phyloP scores from a whole-genome alignment of 768 basidiomycete genomes.

The Agrocybe praecox region DNA sequence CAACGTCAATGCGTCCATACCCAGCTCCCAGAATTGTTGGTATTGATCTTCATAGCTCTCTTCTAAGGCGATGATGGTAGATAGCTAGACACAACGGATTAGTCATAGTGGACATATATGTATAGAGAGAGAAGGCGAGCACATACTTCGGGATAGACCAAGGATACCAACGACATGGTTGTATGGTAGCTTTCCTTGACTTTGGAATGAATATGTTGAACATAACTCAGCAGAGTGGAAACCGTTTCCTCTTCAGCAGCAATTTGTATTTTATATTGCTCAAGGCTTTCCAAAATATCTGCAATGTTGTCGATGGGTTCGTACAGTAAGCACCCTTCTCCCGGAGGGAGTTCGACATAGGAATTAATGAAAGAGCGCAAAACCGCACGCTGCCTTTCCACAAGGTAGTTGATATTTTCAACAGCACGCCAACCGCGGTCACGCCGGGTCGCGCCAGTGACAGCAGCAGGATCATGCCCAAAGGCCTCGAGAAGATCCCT shows the following conservation, averaged over 20 bases:
- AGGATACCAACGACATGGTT: slow-evolving; percentile 68
- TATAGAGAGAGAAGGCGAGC: background rate
- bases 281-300: slow-evolving; percentile 51
- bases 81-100: slow-evolving; percentile 47
- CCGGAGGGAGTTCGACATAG: slow-evolving; percentile 18
- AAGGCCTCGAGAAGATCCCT: slow-evolving; percentile 73
- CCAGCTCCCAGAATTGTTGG: slow-evolving; percentile 81
- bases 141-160: slow-evolving; percentile 75
- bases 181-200: slow-evolving; percentile 71
- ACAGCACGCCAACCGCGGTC: slow-evolving; percentile 71
- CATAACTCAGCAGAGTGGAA: slow-evolving; percentile 46
- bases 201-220: slow-evolving; percentile 53
- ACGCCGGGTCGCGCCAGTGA: slow-evolving; percentile 64
- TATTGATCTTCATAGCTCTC: slow-evolving; percentile 82
- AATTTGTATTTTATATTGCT: slow-evolving; percentile 47
- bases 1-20: slow-evolving; percentile 76
- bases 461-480: slow-evolving; percentile 76
- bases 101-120: background rate
- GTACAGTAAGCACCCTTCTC: slow-evolving; percentile 48
- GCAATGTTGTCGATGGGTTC: slow-evolving; percentile 55
- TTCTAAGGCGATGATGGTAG: slow-evolving; percentile 68
- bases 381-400: slow-evolving; percentile 60
- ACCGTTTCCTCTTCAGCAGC: slow-evolving; percentile 50
- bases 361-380: slow-evolving; percentile 48
- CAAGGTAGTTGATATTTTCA: slow-evolving; percentile 71